A percentile compares a stretch with the other conserved stretches of the same genome.
Conservation (phyloP, 2,329 filamentous ascomycete species). For the Cercospora sp. region DNA sequence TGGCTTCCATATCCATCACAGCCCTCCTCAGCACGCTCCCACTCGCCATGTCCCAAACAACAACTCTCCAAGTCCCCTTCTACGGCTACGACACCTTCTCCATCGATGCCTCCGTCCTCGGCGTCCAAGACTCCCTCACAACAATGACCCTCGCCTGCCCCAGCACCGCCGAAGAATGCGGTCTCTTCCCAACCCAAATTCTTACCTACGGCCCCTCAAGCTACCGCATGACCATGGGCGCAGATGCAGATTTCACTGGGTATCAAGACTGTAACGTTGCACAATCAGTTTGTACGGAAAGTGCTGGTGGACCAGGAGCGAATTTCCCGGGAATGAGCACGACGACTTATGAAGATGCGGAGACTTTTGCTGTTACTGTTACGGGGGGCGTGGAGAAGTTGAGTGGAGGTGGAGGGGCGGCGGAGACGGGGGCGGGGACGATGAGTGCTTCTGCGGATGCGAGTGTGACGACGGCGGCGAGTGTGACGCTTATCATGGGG, state of each 20-base stretch:
- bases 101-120: slow-evolving; percentile 26
- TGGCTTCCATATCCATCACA: neutral
- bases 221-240: slow-evolving; percentile 26
- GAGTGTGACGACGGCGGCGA: slow-evolving; percentile 3
- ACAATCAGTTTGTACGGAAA: slow-evolving; percentile 22
- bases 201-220: slow-evolving; percentile 26
- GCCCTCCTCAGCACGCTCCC: neutral
- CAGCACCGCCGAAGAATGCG: slow-evolving; percentile 25
- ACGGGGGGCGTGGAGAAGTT: slow-evolving; percentile 21
- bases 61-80: slow-evolving; percentile 25
- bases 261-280: slow-evolving; percentile 23
- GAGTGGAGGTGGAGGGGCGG: slow-evolving; percentile 2
- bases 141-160: slow-evolving; percentile 26
- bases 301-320: slow-evolving; percentile 19
- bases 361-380: slow-evolving; percentile 22
- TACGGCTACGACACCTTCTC: slow-evolving; percentile 27
- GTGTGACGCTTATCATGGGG: slow-evolving; percentile 2
- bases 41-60: slow-evolving; percentile 4
- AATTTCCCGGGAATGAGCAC: slow-evolving; percentile 27
- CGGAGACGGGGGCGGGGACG: slow-evolving; percentile 1
- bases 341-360: slow-evolving; percentile 22
- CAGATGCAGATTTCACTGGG: slow-evolving; percentile 20
- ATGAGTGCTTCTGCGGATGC: neutral
- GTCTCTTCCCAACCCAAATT: slow-evolving; percentile 27
- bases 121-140: slow-evolving; percentile 18